Base-by-base conservation (phyloP, 345 rosid genomes). In the Combretum micranthum region DNA sequence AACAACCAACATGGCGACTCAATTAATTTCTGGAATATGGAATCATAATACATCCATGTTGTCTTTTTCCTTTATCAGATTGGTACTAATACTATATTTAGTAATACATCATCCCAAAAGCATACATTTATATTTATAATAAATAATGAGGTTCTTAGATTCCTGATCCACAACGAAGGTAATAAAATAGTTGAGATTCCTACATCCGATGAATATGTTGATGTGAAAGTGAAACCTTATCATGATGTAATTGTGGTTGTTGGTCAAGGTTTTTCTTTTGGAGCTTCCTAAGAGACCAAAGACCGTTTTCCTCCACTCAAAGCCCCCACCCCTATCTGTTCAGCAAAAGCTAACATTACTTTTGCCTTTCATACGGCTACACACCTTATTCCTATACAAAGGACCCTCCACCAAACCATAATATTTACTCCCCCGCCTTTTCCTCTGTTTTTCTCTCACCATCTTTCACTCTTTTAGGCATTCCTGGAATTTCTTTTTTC, bases 321-420 rank as follows among this genome's bases (percentile, higher is more conserved):
- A 64, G 17, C 45, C 52, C 48, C 17, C 70, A 81, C 84, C 98
- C 98, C 95, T 88, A 86, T 88, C 92, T 76, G 51, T 62, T 68
- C 15, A 59, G 80, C 66, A 87, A 83, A 80, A 69, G 89, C 82
- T 87, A 78, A 70, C 48, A 32, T 43, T 44, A 61, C 48, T 60
- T 55, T 46, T 45, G 48, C 12, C 55, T 55, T 20, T 52, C 61
- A 43, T 18, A n/a, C n/a, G n/a, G n/a, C n/a, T n/a, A n/a, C n/a
- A n/a, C n/a, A n/a, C n/a, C n/a, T n/a, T n/a, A 26, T 59, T 44
- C 39, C 46, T 26, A 20, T 46, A 15, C 25, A 2, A 2, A 22
- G 44, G 14, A 25, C 52, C 14, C 55, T 47, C 21, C 52, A 9
- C 54, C 66, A 53, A 39, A 62, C 39, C 39, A 32, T 32, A 32